Conservation (phyloP, 108 stramenopile genomes). For the Cylindrotheca fusiformis region DNA sequence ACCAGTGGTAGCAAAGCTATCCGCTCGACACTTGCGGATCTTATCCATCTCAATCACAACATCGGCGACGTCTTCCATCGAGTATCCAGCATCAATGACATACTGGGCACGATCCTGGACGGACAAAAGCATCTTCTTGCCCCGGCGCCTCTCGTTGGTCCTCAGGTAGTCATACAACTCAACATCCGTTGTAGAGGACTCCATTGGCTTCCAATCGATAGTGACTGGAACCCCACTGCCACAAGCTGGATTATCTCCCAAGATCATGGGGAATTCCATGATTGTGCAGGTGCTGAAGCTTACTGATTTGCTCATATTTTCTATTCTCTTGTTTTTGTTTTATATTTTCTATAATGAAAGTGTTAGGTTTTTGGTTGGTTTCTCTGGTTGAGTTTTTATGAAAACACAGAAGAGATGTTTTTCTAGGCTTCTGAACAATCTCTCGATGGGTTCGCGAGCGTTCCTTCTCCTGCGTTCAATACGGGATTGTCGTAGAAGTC, state of each 20-base stretch:
- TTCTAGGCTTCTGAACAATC: too few relatives aligned
- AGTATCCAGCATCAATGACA: conserved; percentile 22
- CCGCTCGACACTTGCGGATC: conserved; percentile 20
- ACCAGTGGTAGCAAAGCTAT: not conserved
- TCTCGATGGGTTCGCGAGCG: too few relatives aligned
- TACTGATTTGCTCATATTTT: conserved; percentile 12
- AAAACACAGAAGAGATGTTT: too few relatives aligned
- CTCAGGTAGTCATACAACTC: conserved; percentile 21
- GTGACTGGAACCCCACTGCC: conserved; percentile 29
- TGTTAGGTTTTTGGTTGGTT: too few relatives aligned
- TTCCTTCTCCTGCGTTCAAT: too few relatives aligned
- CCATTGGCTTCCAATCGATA: conserved; percentile 24
- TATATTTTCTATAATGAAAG: too few relatives aligned
- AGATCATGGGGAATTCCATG: conserved; percentile 27
- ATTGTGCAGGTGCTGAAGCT: conserved; percentile 20
- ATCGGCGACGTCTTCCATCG: conserved; percentile 16
- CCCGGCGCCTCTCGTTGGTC: conserved; percentile 1
- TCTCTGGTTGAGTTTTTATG: too few relatives aligned
- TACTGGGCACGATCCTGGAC: conserved; percentile 28
- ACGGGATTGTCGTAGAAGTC: too few relatives aligned
- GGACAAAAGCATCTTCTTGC: conserved; percentile 21
- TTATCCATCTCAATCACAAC: conserved; percentile 13
- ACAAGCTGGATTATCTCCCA: conserved; percentile 37
- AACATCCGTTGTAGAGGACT: not conserved
- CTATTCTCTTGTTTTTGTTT: not conserved